phyloP scores from a whole-genome alignment of 2,329 filamentous ascomycete genomes.

The Epichloe aotearoae region DNA sequence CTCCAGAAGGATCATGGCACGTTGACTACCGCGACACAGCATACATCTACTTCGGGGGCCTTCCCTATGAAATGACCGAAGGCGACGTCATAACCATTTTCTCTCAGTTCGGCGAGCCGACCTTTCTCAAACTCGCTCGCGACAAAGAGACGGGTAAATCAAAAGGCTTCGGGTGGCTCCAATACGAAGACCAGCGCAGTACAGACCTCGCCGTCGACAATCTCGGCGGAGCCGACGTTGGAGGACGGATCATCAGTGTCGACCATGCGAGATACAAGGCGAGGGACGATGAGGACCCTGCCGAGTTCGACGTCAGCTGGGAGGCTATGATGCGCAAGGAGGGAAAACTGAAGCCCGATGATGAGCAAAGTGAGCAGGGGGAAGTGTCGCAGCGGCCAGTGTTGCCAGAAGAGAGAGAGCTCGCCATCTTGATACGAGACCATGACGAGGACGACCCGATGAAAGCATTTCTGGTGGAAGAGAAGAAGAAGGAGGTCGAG shows the following conservation, averaged over 20 bases:
- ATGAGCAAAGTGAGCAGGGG: slow-evolving; percentile 33
- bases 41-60: slow-evolving; percentile 92
- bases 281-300: slow-evolving; percentile 61
- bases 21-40: slow-evolving; percentile 95
- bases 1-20: slow-evolving; percentile 86
- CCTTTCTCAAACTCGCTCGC: slow-evolving; percentile 80
- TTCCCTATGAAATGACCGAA: slow-evolving; percentile 86
- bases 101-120: slow-evolving; percentile 91
- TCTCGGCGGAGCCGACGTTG: slow-evolving; percentile 70
- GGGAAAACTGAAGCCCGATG: slow-evolving; percentile 29
- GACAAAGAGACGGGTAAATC: slow-evolving; percentile 96
- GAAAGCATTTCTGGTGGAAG: slow-evolving; percentile 79
- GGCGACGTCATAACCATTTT: slow-evolving; percentile 95
- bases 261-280: slow-evolving; percentile 90
- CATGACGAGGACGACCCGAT: slow-evolving; percentile 96
- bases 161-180: slow-evolving; percentile 84
- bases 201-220: slow-evolving; percentile 96
- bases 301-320: slow-evolving; percentile 46
- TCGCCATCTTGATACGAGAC: slow-evolving; percentile 59
- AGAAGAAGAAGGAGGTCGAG: slow-evolving; percentile 82
- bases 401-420: slow-evolving; percentile 69
- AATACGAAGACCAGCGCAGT: slow-evolving; percentile 96
- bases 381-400: slow-evolving; percentile 43
- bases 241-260: slow-evolving; percentile 69
- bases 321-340: slow-evolving; percentile 43